Evolutionary conservation across 305 asterid genomes (phyloP), one percentile per base, ranked within the genome.

Genomic region (Nicotiana rustica): DNA sequence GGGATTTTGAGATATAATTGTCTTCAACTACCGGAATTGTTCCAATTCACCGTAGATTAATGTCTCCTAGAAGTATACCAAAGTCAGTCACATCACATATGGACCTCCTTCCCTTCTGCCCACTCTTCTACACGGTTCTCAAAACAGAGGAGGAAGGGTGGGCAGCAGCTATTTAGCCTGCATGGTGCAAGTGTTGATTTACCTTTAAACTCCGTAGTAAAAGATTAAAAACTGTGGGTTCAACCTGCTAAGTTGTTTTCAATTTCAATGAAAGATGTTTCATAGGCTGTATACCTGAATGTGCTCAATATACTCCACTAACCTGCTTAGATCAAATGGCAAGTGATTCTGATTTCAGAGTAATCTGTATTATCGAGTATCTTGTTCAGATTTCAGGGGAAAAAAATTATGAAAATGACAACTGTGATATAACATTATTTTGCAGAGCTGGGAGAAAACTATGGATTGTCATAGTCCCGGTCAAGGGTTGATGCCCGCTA

Each of bases 381-480:
- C 19, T 75, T 6, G 8, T 6, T 14, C 79, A 75, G 15, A 75
- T 15, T 10, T 15, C 44, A 52, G 41, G n/a, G 13, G 14, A 5
- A 69, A 71, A 44, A 2, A 12, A 0, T 38, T 10, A 18, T 19
- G 1, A 61, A 61, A 62, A 21, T 49, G 44, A 75, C 13, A 49
- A 52, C 44, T 49, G 8, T 41, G 44, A 52, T 44, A 31, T 80
- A 61, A 67, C 60, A 44, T 38, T 70, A 13, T 81, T 78, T 65
- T 79, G 38, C 89, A 92, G 97, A 92, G 97, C 86, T 92, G 97
- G 97, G 97, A 92, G 87, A 92, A 92, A 86, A 92, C 97, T 13
- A 88, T 92, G 90, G 97, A 92, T 87, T 92, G 97, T 78, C 93
- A 92, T 89, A 92, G 95, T 83, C 97, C 97, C 29, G 97, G 93